phyloP scores from a whole-genome alignment of 176 grass and related monocot genomes.

The Oryza meyeriana region DNA sequence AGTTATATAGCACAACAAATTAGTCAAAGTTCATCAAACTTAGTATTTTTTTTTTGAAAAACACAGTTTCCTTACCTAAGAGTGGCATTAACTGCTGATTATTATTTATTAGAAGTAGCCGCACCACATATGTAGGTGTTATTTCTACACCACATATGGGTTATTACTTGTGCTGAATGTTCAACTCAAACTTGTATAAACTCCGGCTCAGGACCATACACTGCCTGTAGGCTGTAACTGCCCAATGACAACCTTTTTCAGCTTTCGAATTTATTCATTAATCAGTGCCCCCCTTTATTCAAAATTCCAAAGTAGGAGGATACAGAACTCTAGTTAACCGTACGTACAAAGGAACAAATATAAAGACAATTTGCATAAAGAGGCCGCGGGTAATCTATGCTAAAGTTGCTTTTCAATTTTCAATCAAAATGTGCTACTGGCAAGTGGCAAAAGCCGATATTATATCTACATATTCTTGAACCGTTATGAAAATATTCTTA shows the following conservation, averaged over 20 bases:
- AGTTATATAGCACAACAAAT: too few species aligned
- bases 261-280: not conserved
- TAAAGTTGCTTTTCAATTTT: slow-evolving; percentile 25
- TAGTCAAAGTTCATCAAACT: too few species aligned
- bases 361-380: slow-evolving; percentile 6
- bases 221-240: not conserved
- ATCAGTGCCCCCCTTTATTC: not conserved
- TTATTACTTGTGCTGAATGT: not conserved
- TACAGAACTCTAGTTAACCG: not conserved
- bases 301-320: not conserved
- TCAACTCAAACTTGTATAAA: not conserved
- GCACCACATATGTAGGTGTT: not conserved
- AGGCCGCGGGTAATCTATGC: not conserved
- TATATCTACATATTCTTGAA: slow-evolving; percentile 29
- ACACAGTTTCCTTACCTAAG: not conserved
- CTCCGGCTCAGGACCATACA: not conserved
- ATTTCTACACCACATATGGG: too few species aligned
- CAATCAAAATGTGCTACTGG: slow-evolving; percentile 25
- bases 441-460: slow-evolving; percentile 39
- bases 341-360: slow-evolving; percentile 25
- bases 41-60: not conserved
- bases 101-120: not conserved
- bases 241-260: not conserved
- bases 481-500: slow-evolving; percentile 37
- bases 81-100: not conserved